Percentiles rank a stretch among this genome's conserved stretches.
Conservation (phyloP, 352 stramenopile species). For the Pythium aquatile region DNA sequence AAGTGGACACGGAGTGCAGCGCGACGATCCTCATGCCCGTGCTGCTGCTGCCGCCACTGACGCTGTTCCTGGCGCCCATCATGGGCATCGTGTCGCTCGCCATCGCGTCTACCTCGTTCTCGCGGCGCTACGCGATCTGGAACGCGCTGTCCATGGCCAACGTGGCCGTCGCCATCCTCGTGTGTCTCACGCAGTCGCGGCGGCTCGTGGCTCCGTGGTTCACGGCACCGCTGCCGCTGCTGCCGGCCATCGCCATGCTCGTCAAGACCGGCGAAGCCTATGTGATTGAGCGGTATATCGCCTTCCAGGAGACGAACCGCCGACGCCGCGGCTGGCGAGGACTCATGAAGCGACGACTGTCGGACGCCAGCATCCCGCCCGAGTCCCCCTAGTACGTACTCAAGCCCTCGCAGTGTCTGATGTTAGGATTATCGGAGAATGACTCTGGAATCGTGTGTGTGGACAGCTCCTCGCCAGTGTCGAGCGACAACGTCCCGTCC, state of each 20-base stretch:
- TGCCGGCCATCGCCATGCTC: constrained; percentile 64
- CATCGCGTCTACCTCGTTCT: constrained; percentile 68
- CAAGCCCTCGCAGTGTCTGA: too few species aligned
- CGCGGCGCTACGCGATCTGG: constrained; percentile 70
- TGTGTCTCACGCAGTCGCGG: constrained; percentile 59
- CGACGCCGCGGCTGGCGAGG: constrained; percentile 72
- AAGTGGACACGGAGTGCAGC: constrained; percentile 66
- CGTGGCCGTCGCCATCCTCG: constrained; percentile 63
- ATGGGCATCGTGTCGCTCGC: constrained; percentile 74
- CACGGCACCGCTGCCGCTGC: constrained; percentile 59
- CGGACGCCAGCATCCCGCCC: constrained; percentile 68
- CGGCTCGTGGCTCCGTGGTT: constrained; percentile 82
- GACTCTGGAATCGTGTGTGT: neutral
- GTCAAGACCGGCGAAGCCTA: constrained; percentile 70
- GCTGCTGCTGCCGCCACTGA: constrained; percentile 63
- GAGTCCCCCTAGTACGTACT: constrained; percentile 46
- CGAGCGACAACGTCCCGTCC: constrained; percentile 7
- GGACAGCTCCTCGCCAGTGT: constrained; percentile 14
- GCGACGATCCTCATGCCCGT: constrained; percentile 75
- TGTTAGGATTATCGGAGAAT: neutral
- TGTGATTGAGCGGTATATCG: constrained; percentile 73
- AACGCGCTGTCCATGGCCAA: constrained; percentile 81
- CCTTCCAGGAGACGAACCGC: constrained; percentile 74
- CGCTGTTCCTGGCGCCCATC: constrained; percentile 68
- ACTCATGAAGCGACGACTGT: constrained; percentile 81